Evolutionary conservation across 257 asterid species (phyloP), one percentile per base, ranked within the genome.

Genomic region (Ehretia macrophylla): DNA sequence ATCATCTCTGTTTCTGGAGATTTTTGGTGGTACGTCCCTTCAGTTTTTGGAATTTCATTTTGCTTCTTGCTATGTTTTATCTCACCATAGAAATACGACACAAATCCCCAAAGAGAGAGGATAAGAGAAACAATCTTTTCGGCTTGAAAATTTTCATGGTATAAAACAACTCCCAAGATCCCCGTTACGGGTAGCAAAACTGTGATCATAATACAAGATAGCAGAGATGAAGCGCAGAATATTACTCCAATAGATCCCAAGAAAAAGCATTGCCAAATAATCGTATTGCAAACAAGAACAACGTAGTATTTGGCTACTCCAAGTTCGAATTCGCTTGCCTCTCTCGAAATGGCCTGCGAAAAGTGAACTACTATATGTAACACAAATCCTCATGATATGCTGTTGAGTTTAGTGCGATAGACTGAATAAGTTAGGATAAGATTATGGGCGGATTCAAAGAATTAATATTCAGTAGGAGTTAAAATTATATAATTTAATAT

Each of bases 81-180:
- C 17, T 53, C 71, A 17, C 78, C 78, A n/a, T 73, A 73, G 1
- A 73, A 48, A 60, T 73, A 50, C 0, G 78, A 73, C 64, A 62
- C 65, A 49, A 64, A 73, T 8, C 75, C 78, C 78, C 78, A 73
- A 16, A 68, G 58, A 5, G 71, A 73, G 14, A 73, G 71, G 17
- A n/a, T 52, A 10, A 68, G 68, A 0, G 78, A 32, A 14, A 73
- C 22, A 0, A 58, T 75, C 23, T 73, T 73, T 49, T 68, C 78
- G 0, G 68, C 57, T 37, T 66, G 65, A 56, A 72, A 66, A 8
- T 56, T 72, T 35, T 72, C 77, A 1, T 62, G 64, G 61, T 22
- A 72, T 20, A 56, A n/a, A 8, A 72, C 40, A 13, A 72, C 72
- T 1, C 68, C 77, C 37, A 72, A 51, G 22, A 61, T 44, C 55